phyloP scores from a whole-genome alignment of 176 grass and related monocot genomes.

The Zoysia japonica region DNA sequence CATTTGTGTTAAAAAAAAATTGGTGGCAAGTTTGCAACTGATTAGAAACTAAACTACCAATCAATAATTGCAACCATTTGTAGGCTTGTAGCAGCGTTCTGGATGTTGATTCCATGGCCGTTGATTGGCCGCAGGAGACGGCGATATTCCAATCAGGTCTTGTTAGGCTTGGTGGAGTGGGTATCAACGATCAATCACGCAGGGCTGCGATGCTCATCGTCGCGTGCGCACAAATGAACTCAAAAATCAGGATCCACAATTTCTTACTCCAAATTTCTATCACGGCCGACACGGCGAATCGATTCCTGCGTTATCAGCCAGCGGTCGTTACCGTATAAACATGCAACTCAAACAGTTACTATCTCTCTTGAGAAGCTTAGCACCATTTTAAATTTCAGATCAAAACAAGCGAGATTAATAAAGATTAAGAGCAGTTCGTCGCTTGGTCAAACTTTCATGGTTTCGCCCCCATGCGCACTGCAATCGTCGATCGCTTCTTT shows the following conservation, averaged over 20 bases:
- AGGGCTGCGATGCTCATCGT: constrained; percentile 13
- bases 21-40: constrained; percentile 18
- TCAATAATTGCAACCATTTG: constrained; percentile 39
- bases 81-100: not conserved
- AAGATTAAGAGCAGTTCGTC: not conserved
- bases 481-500: constrained; percentile 35
- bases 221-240: constrained; percentile 24
- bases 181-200: constrained; percentile 16
- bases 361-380: too few relatives aligned
- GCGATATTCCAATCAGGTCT: constrained; percentile 31
- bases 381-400: not conserved
- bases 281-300: constrained; percentile 24
- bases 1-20: not conserved
- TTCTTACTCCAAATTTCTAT: not conserved
- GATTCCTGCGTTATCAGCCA: constrained; percentile 22
- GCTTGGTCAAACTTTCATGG: constrained; percentile 1
- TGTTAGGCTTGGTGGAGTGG: constrained; percentile 1
- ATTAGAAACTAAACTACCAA: not conserved
- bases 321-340: constrained; percentile 21
- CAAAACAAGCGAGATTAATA: not conserved
- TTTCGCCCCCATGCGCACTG: not conserved
- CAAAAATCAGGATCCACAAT: constrained; percentile 24
- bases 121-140: constrained; percentile 40
- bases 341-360: not conserved
- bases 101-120: constrained; percentile 34